Base-by-base conservation (phyloP, 306 rosid species). In the Lathyrus aphaca region DNA sequence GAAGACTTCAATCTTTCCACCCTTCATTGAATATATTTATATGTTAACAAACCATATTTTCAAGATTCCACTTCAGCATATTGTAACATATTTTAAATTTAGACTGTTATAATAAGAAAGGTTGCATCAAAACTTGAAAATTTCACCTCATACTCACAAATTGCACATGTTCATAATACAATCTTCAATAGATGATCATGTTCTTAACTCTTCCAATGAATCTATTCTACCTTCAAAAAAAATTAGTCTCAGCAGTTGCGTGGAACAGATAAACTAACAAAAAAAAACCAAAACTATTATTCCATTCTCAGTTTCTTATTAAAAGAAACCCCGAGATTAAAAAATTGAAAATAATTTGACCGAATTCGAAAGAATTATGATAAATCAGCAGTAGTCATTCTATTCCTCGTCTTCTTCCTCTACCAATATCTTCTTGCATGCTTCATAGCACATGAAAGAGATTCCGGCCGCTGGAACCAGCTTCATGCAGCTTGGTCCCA, bases 371-470 rank as follows among this genome's bases (percentile, higher is more conserved):
- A 46, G 6, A 19, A 44, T 43, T 7, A 21, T 9, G 3, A 49
- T 42, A n/a, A 27, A 30, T 21, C 70, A 44, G 70, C n/a, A 67
- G 18, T 66, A 45, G 55, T 56, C 18, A 30, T 63, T 60, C 77
- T 86, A 88, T 13, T 85, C 91, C 58, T 90, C 85, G 1, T 79
- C 88, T 5, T 80, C 80, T 1, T 75, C 48, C 80, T 94, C 97
- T 18, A 94, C 81, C 64, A 94, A 74, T 69, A 94, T 82, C 79
- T 79, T 87, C 91, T 94, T 94, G 86, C 96, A 90, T 10, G 96
- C 96, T 82, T 94, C 98, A n/a, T 94, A 94, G 77, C 98, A 90
- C 98, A 94, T 94, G 71, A 94, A 90, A 4, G 98, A 91, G 71
- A 94, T 94, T 39, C 98, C 98, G 1, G 98, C 97, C 4, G 97